Conservation (phyloP, 139 green algal species). For the Asterochloris sp. region DNA sequence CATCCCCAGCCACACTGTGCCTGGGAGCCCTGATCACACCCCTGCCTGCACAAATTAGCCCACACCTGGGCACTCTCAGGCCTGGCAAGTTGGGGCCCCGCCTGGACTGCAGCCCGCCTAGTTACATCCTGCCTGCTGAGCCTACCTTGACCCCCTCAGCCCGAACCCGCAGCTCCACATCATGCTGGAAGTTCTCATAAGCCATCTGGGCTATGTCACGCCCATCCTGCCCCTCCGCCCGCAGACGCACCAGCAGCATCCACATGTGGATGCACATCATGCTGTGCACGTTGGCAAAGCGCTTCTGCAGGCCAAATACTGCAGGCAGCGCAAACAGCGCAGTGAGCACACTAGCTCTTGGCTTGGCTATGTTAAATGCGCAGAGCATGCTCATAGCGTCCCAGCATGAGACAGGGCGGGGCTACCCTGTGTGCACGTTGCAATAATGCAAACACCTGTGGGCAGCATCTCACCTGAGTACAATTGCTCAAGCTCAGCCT, state of each 20-base stretch:
- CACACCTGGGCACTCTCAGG: too few species aligned
- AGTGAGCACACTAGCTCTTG: not conserved
- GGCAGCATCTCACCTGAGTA: constrained; percentile 15
- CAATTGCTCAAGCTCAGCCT: constrained; percentile 2
- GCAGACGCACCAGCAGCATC: constrained; percentile 54
- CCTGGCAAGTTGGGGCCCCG: not conserved
- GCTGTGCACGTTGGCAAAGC: constrained; percentile 46
- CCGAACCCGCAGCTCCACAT: constrained; percentile 49
- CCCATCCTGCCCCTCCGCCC: constrained; percentile 44
- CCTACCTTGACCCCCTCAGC: constrained; percentile 49
- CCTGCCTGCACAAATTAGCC: not conserved
- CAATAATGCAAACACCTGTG: too few species aligned
- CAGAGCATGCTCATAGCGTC: too few species aligned
- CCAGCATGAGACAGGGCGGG: too few species aligned
- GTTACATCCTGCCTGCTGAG: not conserved
- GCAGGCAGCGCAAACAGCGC: not conserved
- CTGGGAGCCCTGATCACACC: not conserved
- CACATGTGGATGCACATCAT: constrained; percentile 60
- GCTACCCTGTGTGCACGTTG: too few species aligned
- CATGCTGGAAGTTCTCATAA: constrained; percentile 58
- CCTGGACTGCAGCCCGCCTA: not conserved
- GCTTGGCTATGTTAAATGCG: not conserved
- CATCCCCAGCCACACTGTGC: not conserved
- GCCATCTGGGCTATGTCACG: constrained; percentile 47
- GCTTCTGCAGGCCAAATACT: constrained; percentile 34